Evolutionary conservation across 1,284 basidiomycete genomes (phyloP).

Genomic region (Hemileia vastatrix): DNA sequence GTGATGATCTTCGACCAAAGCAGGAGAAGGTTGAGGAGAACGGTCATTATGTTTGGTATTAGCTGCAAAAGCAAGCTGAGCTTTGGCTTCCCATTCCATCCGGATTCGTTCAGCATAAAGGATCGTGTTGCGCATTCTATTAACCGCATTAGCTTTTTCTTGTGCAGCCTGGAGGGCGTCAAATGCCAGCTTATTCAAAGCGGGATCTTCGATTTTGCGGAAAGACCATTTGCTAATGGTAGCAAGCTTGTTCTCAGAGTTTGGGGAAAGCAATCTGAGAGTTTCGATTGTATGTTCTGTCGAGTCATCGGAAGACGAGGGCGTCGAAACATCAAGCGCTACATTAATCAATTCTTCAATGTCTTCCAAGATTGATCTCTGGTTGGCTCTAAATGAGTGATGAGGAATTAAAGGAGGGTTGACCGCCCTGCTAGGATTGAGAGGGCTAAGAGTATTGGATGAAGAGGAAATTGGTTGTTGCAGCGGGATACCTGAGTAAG

Average conservation of each 20-base stretch:
- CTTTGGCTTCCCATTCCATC: slow-evolving; percentile 89
- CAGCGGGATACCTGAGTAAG: background rate
- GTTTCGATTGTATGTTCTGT: slow-evolving; percentile 81
- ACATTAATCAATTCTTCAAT: slow-evolving; percentile 72
- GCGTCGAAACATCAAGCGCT: slow-evolving; percentile 73
- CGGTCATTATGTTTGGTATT: background rate
- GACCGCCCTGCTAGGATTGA: slow-evolving; percentile 52
- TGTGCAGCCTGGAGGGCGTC: slow-evolving; percentile 82
- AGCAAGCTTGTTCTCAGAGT: slow-evolving; percentile 71
- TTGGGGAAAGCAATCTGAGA: slow-evolving; percentile 69
- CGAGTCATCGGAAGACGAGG: slow-evolving; percentile 80
- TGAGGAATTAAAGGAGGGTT: slow-evolving; percentile 51
- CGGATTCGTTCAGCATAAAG: slow-evolving; percentile 94
- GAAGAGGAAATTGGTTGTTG: slow-evolving; percentile 56
- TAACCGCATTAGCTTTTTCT: slow-evolving; percentile 87
- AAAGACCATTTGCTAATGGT: slow-evolving; percentile 72
- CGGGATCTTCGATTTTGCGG: slow-evolving; percentile 73
- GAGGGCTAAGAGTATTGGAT: slow-evolving; percentile 50
- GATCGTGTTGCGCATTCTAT: slow-evolving; percentile 95
- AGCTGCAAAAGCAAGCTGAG: slow-evolving; percentile 57
- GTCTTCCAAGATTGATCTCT: slow-evolving; percentile 64
- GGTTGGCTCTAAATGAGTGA: slow-evolving; percentile 36
- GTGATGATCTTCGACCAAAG: background rate
- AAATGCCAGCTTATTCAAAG: slow-evolving; percentile 65
- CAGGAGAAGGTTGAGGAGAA: background rate